Percentiles rank a stretch among this genome's conserved stretches.
phyloP scores from a whole-genome alignment of 2,329 filamentous ascomycete species.

The Colletotrichum sp. region DNA sequence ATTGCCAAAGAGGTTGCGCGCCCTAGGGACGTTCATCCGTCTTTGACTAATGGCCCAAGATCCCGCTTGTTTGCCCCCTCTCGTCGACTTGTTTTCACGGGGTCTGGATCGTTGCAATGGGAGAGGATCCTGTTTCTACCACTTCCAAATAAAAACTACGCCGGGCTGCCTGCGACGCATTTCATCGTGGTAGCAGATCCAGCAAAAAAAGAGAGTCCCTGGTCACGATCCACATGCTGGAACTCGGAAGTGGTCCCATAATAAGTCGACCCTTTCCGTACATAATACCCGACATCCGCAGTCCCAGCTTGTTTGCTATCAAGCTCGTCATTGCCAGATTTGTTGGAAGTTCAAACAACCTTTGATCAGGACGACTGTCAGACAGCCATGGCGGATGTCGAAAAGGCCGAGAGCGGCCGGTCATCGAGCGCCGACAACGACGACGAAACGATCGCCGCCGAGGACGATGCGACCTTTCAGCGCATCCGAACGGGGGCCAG shows the following conservation, averaged over 20 bases:
- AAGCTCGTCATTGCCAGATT: not conserved
- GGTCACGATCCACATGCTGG: conserved; percentile 8
- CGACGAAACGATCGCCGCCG: not conserved
- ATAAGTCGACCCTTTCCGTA: not conserved
- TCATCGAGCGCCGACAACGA: conserved; percentile 5
- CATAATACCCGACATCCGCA: conserved; percentile 12
- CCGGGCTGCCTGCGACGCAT: not conserved
- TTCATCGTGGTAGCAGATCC: not conserved
- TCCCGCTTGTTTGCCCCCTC: not conserved
- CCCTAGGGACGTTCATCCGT: not conserved
- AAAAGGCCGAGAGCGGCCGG: conserved; percentile 16
- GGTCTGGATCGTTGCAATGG: not conserved
- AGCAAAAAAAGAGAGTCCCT: not conserved
- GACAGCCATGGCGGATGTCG: conserved; percentile 1
- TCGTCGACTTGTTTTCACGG: not conserved
- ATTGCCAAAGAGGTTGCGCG: not conserved
- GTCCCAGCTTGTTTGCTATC: not conserved
- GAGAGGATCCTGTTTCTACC: not conserved
- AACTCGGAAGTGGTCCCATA: conserved; percentile 15
- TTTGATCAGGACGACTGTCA: not conserved
- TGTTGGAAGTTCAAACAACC: not conserved
- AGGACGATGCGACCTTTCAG: conserved; percentile 23
- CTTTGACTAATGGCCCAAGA: conserved; percentile 7
- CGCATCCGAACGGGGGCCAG: conserved; percentile 27
- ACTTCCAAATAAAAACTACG: not conserved